These are phyloP conservation scores for Phytopythium cucurbitacearum DNA, from an alignment of 352 stramenopile genomes.

Conservation along the genomic window DNA sequence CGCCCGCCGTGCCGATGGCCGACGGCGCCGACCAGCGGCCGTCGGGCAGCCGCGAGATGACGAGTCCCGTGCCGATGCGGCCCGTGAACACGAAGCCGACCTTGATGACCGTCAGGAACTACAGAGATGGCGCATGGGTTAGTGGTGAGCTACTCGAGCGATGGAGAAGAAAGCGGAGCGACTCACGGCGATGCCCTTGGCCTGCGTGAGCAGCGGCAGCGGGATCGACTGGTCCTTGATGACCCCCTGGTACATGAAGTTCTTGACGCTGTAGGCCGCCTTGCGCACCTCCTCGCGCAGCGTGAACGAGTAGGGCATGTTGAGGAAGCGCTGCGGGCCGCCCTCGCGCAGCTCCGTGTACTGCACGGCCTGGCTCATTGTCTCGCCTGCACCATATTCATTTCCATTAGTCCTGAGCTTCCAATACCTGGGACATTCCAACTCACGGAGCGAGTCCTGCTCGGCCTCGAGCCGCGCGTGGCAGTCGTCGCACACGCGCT, in stretches of 20 bases:
- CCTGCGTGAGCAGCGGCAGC: conserved; percentile 79
- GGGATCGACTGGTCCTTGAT: conserved; percentile 91
- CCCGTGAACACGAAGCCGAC: conserved; percentile 85
- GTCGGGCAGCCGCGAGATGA: conserved; percentile 89
- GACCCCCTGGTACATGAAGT: conserved; percentile 86
- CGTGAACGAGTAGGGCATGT: conserved; percentile 86
- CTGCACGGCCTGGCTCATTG: conserved; percentile 81
- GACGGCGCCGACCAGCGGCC: conserved; percentile 95
- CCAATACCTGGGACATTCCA: not conserved
- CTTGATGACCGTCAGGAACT: conserved; percentile 93
- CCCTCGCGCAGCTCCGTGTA: conserved; percentile 61
- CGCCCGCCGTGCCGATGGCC: conserved; percentile 89
- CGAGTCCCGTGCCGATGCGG: conserved; percentile 89
- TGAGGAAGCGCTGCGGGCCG: conserved; percentile 70
- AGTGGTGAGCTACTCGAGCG: conserved; percentile 1
- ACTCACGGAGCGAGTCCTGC: conserved; percentile 66
- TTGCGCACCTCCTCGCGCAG: conserved; percentile 92
- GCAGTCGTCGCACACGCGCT: conserved; percentile 81
- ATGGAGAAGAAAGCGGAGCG: not conserved
- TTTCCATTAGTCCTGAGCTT: not conserved
- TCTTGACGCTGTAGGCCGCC: conserved; percentile 90
- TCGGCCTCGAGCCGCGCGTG: conserved; percentile 50
- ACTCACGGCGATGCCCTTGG: conserved; percentile 86
- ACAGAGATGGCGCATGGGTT: not conserved
- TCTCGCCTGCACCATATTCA: conserved; percentile 26